phyloP scores from a whole-genome alignment of 768 basidiomycete species.

The Trametes villosa region DNA sequence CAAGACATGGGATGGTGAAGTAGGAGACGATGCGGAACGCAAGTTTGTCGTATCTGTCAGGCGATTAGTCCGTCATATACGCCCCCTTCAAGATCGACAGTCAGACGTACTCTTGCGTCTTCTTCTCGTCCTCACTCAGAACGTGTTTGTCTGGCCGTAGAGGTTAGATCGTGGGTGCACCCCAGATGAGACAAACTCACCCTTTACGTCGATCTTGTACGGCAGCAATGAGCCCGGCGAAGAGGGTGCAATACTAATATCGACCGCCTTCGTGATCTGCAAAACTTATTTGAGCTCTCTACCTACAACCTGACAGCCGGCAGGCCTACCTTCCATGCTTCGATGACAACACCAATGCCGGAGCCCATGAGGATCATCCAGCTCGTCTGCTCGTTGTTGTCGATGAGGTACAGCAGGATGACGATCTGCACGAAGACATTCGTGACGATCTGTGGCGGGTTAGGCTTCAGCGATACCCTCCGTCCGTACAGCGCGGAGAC shows the following conservation, averaged over 20 bases:
- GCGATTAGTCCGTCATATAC: not conserved
- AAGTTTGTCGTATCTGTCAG: constrained; percentile 77
- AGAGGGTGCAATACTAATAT: constrained; percentile 70
- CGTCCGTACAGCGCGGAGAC: constrained; percentile 27
- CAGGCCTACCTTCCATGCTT: constrained; percentile 88
- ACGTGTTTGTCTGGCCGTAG: constrained; percentile 81
- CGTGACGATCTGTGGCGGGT: constrained; percentile 64
- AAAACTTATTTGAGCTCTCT: too few species aligned
- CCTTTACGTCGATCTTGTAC: constrained; percentile 81
- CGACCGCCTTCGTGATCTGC: constrained; percentile 88
- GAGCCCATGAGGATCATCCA: constrained; percentile 97
- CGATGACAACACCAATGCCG: constrained; percentile 79
- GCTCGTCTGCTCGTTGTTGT: constrained; percentile 93
- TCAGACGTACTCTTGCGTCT: constrained; percentile 87
- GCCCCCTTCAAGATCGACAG: not conserved
- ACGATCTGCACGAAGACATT: constrained; percentile 94
- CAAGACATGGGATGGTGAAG: constrained; percentile 81
- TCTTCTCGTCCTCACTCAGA: constrained; percentile 95
- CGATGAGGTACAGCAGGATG: constrained; percentile 90
- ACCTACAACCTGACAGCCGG: too few species aligned
- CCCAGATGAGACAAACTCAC: constrained; percentile 44
- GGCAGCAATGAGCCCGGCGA: constrained; percentile 71
- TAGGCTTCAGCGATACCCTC: constrained; percentile 2
- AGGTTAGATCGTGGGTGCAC: constrained; percentile 15
- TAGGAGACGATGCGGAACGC: constrained; percentile 96